These are phyloP conservation scores for Alternaria rosae DNA, from an alignment of 2,329 filamentous ascomycete genomes.

Conservation along the genomic window DNA sequence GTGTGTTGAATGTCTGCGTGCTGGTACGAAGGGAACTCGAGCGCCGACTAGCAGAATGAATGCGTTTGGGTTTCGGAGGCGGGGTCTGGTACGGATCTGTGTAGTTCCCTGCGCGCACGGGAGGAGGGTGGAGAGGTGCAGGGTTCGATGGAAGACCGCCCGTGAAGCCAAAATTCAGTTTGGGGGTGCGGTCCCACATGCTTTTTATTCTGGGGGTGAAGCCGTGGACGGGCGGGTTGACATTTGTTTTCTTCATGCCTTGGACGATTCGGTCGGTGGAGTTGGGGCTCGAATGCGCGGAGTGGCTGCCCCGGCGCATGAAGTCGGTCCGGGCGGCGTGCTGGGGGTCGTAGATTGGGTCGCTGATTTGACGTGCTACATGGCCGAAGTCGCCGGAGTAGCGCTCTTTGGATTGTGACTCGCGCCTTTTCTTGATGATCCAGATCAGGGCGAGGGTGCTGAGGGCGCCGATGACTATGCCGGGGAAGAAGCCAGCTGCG, in stretches of 20 bases:
- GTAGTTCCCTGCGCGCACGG: conserved; percentile 37
- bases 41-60: conserved; percentile 24
- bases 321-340: conserved; percentile 48
- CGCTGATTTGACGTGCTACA: conserved; percentile 48
- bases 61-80: conserved; percentile 33
- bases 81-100: conserved; percentile 45
- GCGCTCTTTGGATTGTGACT: conserved; percentile 36
- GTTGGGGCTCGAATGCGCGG: conserved; percentile 34
- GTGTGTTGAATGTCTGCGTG: conserved; percentile 13
- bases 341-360: conserved; percentile 50
- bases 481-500: conserved; percentile 49
- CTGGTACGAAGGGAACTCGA: conserved; percentile 22
- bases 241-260: conserved; percentile 26
- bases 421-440: conserved; percentile 46
- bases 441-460: conserved; percentile 42
- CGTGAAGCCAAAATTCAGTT: conserved; percentile 39
- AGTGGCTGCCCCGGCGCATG: conserved; percentile 42
- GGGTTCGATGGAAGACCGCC: conserved; percentile 29
- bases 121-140: conserved; percentile 22
- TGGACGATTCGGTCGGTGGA: conserved; percentile 35
- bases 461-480: conserved; percentile 46
- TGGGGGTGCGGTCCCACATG: conserved; percentile 47
- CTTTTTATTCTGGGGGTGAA: conserved; percentile 45
- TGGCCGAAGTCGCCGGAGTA: conserved; percentile 51
- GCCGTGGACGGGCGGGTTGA: conserved; percentile 21